A percentile compares a stretch with the other conserved stretches of the same genome.
Evolutionary conservation across 176 grass and related monocot species (phyloP).

Genomic region (Aegilops bicornis): DNA sequence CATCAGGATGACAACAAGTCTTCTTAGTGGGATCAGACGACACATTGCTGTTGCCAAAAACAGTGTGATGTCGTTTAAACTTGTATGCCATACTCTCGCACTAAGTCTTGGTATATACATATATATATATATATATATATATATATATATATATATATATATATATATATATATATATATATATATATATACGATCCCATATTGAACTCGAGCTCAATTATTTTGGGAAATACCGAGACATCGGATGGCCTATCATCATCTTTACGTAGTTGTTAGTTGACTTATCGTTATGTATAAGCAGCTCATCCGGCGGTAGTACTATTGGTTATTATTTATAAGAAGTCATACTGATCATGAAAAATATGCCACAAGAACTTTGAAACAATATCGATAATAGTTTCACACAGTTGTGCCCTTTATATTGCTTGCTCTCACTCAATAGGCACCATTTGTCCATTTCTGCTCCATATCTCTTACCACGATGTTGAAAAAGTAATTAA

Average conservation of each 20-base stretch:
- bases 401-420: neutral
- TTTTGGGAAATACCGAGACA: conserved; percentile 3
- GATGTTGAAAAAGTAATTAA: neutral
- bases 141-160: no score
- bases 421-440: neutral
- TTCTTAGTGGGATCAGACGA: no score
- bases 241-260: neutral
- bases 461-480: neutral
- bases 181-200: neutral
- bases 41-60: no score
- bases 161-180: no score
- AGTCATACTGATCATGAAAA: neutral
- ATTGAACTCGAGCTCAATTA: neutral
- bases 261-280: neutral
- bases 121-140: no score
- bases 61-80: no score
- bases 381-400: neutral
- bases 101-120: no score
- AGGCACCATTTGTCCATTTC: neutral
- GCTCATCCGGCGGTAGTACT: neutral
- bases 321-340: neutral
- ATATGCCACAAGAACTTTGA: neutral
- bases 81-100: no score
- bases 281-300: neutral
- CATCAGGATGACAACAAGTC: no score